These are phyloP conservation scores for Globisporangium radiosum DNA, from an alignment of 352 stramenopile species.

Conservation along the genomic window DNA sequence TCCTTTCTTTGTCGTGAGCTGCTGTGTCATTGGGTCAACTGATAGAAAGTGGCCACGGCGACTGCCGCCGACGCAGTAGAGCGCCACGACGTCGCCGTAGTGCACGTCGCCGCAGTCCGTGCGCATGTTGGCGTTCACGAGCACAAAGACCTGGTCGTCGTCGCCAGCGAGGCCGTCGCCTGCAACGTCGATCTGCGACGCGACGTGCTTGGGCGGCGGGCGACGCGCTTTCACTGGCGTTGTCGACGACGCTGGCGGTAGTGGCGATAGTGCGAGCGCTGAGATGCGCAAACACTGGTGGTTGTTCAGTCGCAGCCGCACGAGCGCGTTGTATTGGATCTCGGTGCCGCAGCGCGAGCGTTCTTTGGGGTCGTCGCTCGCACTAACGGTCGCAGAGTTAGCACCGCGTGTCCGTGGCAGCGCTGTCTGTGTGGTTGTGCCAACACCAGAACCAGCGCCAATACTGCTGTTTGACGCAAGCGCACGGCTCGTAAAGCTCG, in stretches of 20 bases:
- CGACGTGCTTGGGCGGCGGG: conserved; percentile 17
- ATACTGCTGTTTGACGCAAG: conserved; percentile 1
- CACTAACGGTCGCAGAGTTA: conserved; percentile 1
- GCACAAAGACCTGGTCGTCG: conserved; percentile 69
- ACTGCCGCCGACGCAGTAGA: conserved; percentile 67
- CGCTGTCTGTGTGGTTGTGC: conserved; percentile 7
- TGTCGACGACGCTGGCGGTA: conserved; percentile 17
- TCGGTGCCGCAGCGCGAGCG: conserved; percentile 58
- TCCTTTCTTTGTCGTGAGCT: conserved; percentile 60
- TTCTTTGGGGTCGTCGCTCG: conserved; percentile 34
- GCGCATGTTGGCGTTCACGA: conserved; percentile 67
- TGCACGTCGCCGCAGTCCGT: conserved; percentile 62
- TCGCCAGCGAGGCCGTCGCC: conserved; percentile 68
- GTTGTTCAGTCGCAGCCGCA: conserved; percentile 66
- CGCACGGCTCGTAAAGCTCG: conserved; percentile 18
- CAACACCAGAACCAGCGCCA: background rate
- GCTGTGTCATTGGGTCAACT: conserved; percentile 44
- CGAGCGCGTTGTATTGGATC: conserved; percentile 64
- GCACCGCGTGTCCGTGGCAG: background rate
- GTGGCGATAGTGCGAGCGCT: conserved; percentile 8
- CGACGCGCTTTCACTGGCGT: conserved; percentile 13
- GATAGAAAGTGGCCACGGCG: conserved; percentile 74
- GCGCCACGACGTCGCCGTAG: conserved; percentile 67
- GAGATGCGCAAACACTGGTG: conserved; percentile 60
- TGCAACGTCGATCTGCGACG: conserved; percentile 38